Evolutionary conservation across 2,329 filamentous ascomycete species (phyloP), one percentile per base, ranked within the genome.

Genomic region (Ophiocordyceps camponoti-leonardi): DNA sequence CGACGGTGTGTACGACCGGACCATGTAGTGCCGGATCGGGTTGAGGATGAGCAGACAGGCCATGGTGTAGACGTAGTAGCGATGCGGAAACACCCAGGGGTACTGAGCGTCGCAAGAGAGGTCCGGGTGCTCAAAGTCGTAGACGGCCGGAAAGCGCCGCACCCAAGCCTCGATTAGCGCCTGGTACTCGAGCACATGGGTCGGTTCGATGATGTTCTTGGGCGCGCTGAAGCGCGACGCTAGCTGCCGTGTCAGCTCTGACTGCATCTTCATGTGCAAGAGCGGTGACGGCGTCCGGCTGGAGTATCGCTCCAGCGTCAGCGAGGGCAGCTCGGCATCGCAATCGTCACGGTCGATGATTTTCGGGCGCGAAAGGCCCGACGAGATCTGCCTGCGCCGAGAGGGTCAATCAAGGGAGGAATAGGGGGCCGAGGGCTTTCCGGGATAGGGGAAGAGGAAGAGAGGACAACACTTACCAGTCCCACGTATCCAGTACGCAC

Each of bases 21-120:
- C 65, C 50, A 74, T 65, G 49, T 63, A 70, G 1, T 62, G 55
- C 42, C 71, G 67, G 42, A 72, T 58, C 8, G 68, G 67, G 44
- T 69, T 62, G 1, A 72, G 55, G 48, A 67, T 66, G 45, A 68
- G 63, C 51, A 71, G 60, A 33, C 67, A 65, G 16, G 64, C 62
- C 50, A 66, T 62, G 26, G 61, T 61, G 46, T 68, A 65, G 3
- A 71, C 49, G 48, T 70, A 67, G 39, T 58, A 59, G n/a, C 69
- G 65, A 40, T 72, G 68, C n/a, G 65, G 60, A 7, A 61, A 54
- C n/a, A 69, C 58, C 51, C 67, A 68, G 0, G 59, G 55, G 45
- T 67, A 55, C 12, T 55, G 47, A 1, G 54, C 48, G 47, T 72
- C 69, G 26, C 62, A 58, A 1, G 57, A 62, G 0, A 53, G 60